Base-by-base conservation (phyloP, 2,329 filamentous ascomycete species). In the Stenocarpella maydis region DNA sequence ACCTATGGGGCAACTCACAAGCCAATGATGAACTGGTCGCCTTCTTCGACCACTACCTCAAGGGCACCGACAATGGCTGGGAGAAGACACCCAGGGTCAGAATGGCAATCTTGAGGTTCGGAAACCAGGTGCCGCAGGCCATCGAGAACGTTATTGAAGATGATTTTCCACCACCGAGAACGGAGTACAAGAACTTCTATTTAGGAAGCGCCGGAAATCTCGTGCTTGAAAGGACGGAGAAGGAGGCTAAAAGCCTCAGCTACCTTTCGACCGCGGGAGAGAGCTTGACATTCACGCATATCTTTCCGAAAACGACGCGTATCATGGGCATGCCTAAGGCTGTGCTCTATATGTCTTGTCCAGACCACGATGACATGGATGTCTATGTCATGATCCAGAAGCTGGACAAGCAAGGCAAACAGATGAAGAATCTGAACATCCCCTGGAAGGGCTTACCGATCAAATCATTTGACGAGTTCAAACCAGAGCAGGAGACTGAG, bases 21-120 rank as follows among this genome's bases (percentile, higher is more conserved):
- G 76, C 77, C 1, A 75, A 74, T 8, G 74, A 78, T 5, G 81
- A 84, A 37, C 75, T 84, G 0, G 69, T 75, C 15, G 70, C 72
- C 1, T 85, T 82, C 75, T 84, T 85, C 61, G 83, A 85, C 60
- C 74, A 73, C 1, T 86, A 81, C 65, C 76, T 85, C 21, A 82
- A 81, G 45, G 80, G 76, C 0, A 74, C 77, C 0, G 70, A 81
- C 2, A 86, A 86, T 66, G 81, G 74, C 14, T 86, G 82, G 82
- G 81, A 84, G 17, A 63, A 45, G 69, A 86, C 83, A 0, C 82
- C 84, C 0, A 76, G 76, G 39, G 81, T 86, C 2, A 78, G 83
- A 6, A 81, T 78, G 76, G 78, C 82, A 1, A 74, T 79, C 0
- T 74, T 85, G 31, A 76, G 76, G 55, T 82, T 80, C 47, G 79